Conservation (phyloP, 2,329 filamentous ascomycete species). For the Venturia asperata region DNA sequence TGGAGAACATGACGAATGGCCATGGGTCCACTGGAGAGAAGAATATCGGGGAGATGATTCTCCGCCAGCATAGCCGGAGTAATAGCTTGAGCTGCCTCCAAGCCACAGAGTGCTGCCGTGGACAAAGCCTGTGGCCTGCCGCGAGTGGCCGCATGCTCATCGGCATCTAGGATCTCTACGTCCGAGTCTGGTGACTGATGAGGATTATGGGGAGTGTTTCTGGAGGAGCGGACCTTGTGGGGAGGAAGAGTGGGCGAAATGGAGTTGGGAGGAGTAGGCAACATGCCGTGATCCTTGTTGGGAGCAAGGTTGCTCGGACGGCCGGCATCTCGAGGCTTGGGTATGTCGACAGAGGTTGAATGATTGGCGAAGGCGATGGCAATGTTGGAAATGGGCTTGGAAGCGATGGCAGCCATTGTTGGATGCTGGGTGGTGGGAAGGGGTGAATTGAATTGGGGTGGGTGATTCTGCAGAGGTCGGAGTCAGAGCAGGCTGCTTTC, state of each 20-base stretch:
- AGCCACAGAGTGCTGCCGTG: conserved; percentile 45
- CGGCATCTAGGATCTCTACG: conserved; percentile 70
- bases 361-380: conserved; percentile 33
- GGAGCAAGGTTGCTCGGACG: conserved; percentile 20
- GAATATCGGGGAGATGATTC: conserved; percentile 82
- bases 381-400: conserved; percentile 36
- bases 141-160: conserved; percentile 44
- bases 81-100: conserved; percentile 74
- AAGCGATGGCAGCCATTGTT: conserved; percentile 31
- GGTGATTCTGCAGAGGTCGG: not conserved
- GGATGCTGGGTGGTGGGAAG: not conserved
- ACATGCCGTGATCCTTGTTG: conserved; percentile 37
- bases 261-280: conserved; percentile 91
- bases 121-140: conserved; percentile 37
- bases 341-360: conserved; percentile 24
- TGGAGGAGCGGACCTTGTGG: conserved; percentile 61
- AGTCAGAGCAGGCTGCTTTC: not conserved
- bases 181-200: conserved; percentile 65
- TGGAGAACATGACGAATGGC: conserved; percentile 95
- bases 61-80: conserved; percentile 79
- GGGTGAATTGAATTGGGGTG: not conserved
- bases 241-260: conserved; percentile 83
- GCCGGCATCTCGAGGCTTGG: conserved; percentile 28
- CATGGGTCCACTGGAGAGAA: conserved; percentile 84
- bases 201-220: conserved; percentile 39